Base-by-base conservation (phyloP, 2,329 filamentous ascomycete species). In the Colletotrichum filicis region DNA sequence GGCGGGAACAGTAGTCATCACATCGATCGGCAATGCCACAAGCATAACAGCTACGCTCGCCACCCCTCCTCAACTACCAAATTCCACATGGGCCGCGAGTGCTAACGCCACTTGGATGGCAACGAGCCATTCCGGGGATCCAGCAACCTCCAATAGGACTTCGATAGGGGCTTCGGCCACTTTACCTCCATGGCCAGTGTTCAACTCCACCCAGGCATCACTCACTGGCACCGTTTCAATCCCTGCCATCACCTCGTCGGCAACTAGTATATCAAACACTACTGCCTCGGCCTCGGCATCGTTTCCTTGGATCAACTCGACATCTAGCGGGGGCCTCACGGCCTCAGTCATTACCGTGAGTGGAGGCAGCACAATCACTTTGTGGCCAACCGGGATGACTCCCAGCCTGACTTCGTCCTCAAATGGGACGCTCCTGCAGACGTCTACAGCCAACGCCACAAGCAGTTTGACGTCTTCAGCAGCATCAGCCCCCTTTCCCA, bases 151-250 rank as follows among this genome's bases (percentile, higher is more conserved):
- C 4, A 65, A 22, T 4, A 22, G n/a, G 42, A 35, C 46, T 8
- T 61, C 70, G 0, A 14, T 26, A 26, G 16, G n/a, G n/a, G 28
- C 14, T 14, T 70, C 60, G 1, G 5, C 16, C 37, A 32, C 5
- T 14, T 19, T 35, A 9, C 60, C 70, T 0, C 55, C 66, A 1
- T 70, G 59, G 70, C 32, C 60, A 35, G 30, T 19, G 2, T 64
- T 26, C 8, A 73, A 73, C 53, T 70, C 70, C n/a, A 73, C 67
- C 11, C n/a, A n/a, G 1, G 35, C 35, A 19, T 62, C 71, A 7
- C 28, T 67, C 11, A 46, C 66, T 3, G 66, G 70, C 14, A 73
- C 70, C 6, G 53, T 70, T 1, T 73, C 66, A 11, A 65, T 70
- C 7, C 53, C 70, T 14, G 26, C 60, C 2, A 60, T 65, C 19